Evolutionary conservation across 805 yeast species (phyloP).

Genomic region (Metschnikowia shivogae): DNA sequence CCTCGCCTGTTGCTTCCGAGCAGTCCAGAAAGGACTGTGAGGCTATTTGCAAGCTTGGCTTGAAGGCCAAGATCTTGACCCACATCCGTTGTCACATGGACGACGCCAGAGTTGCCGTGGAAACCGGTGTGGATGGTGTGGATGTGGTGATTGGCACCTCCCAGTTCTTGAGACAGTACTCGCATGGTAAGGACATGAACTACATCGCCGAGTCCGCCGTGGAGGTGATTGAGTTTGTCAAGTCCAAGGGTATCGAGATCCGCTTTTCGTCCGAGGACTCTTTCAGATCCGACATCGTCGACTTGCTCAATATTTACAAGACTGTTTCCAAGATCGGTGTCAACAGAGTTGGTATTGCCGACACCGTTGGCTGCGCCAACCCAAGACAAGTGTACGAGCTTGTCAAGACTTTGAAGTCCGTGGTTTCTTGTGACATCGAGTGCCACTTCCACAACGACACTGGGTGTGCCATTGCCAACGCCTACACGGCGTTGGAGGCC

Average conservation of each 20-base stretch:
- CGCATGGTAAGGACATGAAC: slow-evolving; percentile 60
- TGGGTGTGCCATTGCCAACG: slow-evolving; percentile 62
- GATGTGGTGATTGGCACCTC: slow-evolving; percentile 60
- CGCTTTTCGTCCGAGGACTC: slow-evolving; percentile 59
- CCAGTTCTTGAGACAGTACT: slow-evolving; percentile 51
- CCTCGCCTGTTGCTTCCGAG: slow-evolving; percentile 58
- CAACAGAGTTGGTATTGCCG: slow-evolving; percentile 60
- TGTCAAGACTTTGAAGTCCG: slow-evolving; percentile 53
- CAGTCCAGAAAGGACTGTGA: slow-evolving; percentile 56
- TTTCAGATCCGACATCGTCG: slow-evolving; percentile 58
- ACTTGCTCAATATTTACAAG: slow-evolving; percentile 53
- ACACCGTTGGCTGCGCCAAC: slow-evolving; percentile 61
- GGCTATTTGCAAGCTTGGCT: slow-evolving; percentile 55
- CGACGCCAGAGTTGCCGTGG: slow-evolving; percentile 57
- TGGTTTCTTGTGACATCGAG: slow-evolving; percentile 56
- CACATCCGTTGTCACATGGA: slow-evolving; percentile 62
- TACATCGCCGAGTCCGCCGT: slow-evolving; percentile 54
- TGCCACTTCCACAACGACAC: slow-evolving; percentile 63
- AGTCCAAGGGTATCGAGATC: slow-evolving; percentile 56
- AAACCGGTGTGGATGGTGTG: slow-evolving; percentile 61
- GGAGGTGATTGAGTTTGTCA: slow-evolving; percentile 57
- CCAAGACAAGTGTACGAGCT: slow-evolving; percentile 61
- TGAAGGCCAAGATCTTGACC: slow-evolving; percentile 54
- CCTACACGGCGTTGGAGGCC: slow-evolving; percentile 59
- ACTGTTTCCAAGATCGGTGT: slow-evolving; percentile 62